Evolutionary conservation across 352 stramenopile species (phyloP), one percentile per base, ranked within the genome.

Genomic region (Pythium periplocum): DNA sequence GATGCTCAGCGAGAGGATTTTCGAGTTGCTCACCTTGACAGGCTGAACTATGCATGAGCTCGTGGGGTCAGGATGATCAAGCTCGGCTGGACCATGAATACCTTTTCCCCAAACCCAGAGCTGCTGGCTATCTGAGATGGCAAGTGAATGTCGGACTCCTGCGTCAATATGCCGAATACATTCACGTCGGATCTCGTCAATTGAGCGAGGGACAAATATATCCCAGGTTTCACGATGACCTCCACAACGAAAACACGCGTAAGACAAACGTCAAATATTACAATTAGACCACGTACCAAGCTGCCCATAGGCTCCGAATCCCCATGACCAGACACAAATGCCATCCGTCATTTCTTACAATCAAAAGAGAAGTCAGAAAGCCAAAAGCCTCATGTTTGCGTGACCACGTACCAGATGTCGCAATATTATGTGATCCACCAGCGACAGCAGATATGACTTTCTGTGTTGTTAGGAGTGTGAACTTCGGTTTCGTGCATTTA

Each of bases 101-200:
- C 83, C 80, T 53, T 89, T 69, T 0, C 83, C 83, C 83, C 83
- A 93, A 6, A 83, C 32, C 80, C 83, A 93, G n/a, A 93, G 57
- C 11, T 82, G 53, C 37, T 63, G 68, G 6, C 43, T 59, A 2
- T 84, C 75, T 2, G 83, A 88, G 40, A 93, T 72, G 9, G 83
- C 83, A 31, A 90, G 32, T 3, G 83, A 93, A 44, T 93, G 83
- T 3, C 68, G 65, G 46, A 87, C 68, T 0, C 80, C 83, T 6
- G 75, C 80, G 49, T 87, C 72, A n/a, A 93, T 71, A 35, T 59
- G 83, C 0, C 51, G 61, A 43, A 93, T 81, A 11, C 36, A 63
- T 57, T 90, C 76, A 26, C 62, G 55, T 8, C 69, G 71, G 43
- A 93, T 83, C 40, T 90, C 78, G 48, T 87, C 71, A 8, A 93